Base-by-base conservation (phyloP, 139 green algal species). In the Chlorella sp. region DNA sequence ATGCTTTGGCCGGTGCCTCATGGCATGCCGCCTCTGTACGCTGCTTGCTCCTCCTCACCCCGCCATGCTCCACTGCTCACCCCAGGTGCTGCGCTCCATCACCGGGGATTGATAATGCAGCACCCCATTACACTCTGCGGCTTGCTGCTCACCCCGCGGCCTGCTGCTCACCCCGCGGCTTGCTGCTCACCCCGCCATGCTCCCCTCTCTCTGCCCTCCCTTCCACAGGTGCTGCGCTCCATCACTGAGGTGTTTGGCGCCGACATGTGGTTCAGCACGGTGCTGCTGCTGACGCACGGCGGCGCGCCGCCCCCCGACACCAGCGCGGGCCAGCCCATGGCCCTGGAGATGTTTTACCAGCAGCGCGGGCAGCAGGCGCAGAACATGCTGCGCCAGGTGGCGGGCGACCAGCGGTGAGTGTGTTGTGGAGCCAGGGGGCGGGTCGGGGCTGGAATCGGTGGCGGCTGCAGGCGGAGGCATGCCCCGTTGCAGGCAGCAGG, bases 201-300 rank as follows among this genome's bases (percentile, higher is more conserved):
- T 78, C 43, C 43, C 72, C 4, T 44, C 26, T 43, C 62, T 58
- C 20, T 40, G 1, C n/a, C 74, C 34, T 65, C 17, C 3, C 34
- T 26, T 20, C 38, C 93, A 20, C 85, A 90, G 22, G 80, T 97
- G 48, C 73, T 97, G 80, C 81, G 82, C 44, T 51, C 87, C 54
- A 90, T 97, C 79, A 95, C 91, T 34, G 86, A 90, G 65, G 88
- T 88, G 32, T 92, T 97, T 80, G 94, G 94, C 24, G n/a, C 79
- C 28, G 83, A 83, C 58, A 81, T 95, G 44, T 97, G 94, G 94
- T 96, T 94, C 82, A 90, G 91, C 84, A 92, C 91, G 16, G 88
- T 96, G 69, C 73, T 96, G 34, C 89, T 95, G 73, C 85, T 97
- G 51, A 97, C 94, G 26, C 94, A 97, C 84, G 94, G 85, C 28